These are phyloP conservation scores for Aspergillus wentii DNA, from an alignment of 495 filamentous ascomycete species.

Conservation along the genomic window DNA sequence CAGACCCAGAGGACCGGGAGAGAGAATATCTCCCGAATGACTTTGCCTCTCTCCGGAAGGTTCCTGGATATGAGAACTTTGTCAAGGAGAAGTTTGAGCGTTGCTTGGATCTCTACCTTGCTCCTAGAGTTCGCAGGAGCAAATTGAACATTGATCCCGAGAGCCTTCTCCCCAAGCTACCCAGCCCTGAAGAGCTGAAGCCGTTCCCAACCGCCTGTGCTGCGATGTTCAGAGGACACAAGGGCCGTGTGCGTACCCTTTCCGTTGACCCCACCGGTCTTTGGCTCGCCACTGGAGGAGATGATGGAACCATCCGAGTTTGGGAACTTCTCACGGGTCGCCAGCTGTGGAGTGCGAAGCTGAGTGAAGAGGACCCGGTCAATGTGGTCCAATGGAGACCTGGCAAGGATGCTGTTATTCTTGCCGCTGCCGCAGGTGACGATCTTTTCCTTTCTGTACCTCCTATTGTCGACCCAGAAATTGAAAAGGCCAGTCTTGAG, in stretches of 20 bases:
- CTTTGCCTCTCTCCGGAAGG: slow-evolving; percentile 77
- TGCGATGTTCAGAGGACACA: slow-evolving; percentile 80
- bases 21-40: slow-evolving; percentile 82
- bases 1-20: slow-evolving; percentile 85
- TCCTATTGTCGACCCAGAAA: slow-evolving; percentile 62
- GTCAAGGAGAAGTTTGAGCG: slow-evolving; percentile 95
- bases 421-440: slow-evolving; percentile 80
- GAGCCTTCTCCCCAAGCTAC: slow-evolving; percentile 88
- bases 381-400: slow-evolving; percentile 90
- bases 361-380: slow-evolving; percentile 77
- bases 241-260: slow-evolving; percentile 80
- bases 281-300: slow-evolving; percentile 85
- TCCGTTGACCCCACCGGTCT: slow-evolving; percentile 71
- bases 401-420: slow-evolving; percentile 69
- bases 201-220: slow-evolving; percentile 89
- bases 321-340: slow-evolving; percentile 88
- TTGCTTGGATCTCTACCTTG: slow-evolving; percentile 91
- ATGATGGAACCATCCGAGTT: slow-evolving; percentile 86
- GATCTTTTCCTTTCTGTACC: slow-evolving; percentile 81
- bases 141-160: slow-evolving; percentile 96
- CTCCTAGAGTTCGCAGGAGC: slow-evolving; percentile 85
- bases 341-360: slow-evolving; percentile 77
- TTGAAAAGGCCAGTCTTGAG: slow-evolving; percentile 67
- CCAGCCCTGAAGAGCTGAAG: slow-evolving; percentile 85
- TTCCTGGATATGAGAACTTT: slow-evolving; percentile 86